These are phyloP conservation scores for Penicillium decumbens DNA, from an alignment of 2,329 filamentous ascomycete genomes.

Conservation along the genomic window DNA sequence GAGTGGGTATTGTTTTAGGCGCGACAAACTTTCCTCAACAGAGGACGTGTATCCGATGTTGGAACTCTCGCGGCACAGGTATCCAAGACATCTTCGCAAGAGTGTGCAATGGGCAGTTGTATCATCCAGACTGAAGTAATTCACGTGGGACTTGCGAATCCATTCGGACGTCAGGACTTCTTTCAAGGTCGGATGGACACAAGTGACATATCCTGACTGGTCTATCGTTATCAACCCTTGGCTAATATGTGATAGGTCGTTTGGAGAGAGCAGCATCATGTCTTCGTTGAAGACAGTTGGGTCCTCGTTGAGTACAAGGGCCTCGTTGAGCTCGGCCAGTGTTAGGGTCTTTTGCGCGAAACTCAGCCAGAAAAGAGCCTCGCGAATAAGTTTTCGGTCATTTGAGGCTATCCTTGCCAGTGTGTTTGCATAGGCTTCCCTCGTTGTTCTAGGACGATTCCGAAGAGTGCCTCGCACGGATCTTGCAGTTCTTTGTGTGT, in stretches of 20 bases:
- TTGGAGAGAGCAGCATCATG: slow-evolving; percentile 19
- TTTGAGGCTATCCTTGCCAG: slow-evolving; percentile 11
- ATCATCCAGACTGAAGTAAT: slow-evolving; percentile 14
- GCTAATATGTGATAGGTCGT: slow-evolving; percentile 17
- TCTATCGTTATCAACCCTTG: slow-evolving; percentile 18
- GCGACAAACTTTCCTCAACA: background rate
- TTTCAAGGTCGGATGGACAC: slow-evolving; percentile 19
- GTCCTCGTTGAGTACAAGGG: slow-evolving; percentile 12
- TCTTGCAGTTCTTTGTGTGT: slow-evolving; percentile 14
- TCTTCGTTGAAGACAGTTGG: slow-evolving; percentile 13
- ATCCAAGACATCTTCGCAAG: slow-evolving; percentile 15
- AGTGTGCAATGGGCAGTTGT: slow-evolving; percentile 13
- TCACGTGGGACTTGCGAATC: slow-evolving; percentile 14
- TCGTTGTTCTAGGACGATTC: slow-evolving; percentile 13
- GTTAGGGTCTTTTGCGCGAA: slow-evolving; percentile 13
- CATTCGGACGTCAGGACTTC: slow-evolving; percentile 20
- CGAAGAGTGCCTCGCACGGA: slow-evolving; percentile 15
- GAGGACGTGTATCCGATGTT: slow-evolving; percentile 9
- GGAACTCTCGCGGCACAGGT: slow-evolving; percentile 19
- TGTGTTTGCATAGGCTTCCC: slow-evolving; percentile 18
- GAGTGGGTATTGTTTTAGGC: slow-evolving; percentile 3
- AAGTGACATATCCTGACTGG: slow-evolving; percentile 7
- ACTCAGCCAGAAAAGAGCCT: slow-evolving; percentile 20
- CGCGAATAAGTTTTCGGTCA: slow-evolving; percentile 11
- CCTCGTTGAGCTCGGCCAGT: slow-evolving; percentile 13